These are phyloP conservation scores for Penicillium roqueforti DNA, from an alignment of 495 filamentous ascomycete genomes.

Conservation along the genomic window DNA sequence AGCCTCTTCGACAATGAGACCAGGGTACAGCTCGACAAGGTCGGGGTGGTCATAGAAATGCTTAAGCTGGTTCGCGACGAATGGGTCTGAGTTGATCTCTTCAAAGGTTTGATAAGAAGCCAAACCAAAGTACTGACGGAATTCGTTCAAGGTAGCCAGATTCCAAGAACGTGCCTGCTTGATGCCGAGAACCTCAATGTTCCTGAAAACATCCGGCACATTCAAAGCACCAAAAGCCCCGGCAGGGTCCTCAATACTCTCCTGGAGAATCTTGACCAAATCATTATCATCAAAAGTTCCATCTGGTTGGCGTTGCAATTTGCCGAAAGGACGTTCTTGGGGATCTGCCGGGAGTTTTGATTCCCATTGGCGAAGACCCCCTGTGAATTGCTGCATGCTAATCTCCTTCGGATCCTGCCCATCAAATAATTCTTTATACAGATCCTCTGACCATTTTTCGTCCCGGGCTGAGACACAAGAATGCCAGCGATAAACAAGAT, in stretches of 20 bases:
- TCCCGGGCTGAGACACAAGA: slow-evolving; percentile 69
- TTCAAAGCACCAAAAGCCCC: slow-evolving; percentile 66
- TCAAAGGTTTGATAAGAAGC: slow-evolving; percentile 73
- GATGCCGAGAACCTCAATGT: slow-evolving; percentile 81
- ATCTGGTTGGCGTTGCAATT: slow-evolving; percentile 54
- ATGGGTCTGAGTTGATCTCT: slow-evolving; percentile 76
- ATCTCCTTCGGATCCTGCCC: slow-evolving; percentile 47
- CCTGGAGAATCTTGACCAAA: slow-evolving; percentile 61
- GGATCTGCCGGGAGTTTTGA: slow-evolving; percentile 57
- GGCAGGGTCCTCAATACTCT: slow-evolving; percentile 57
- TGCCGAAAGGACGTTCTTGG: slow-evolving; percentile 57
- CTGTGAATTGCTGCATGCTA: slow-evolving; percentile 52
- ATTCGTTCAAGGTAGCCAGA: slow-evolving; percentile 79
- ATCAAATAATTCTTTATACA: slow-evolving; percentile 60
- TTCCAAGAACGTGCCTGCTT: slow-evolving; percentile 82
- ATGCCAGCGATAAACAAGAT: slow-evolving; percentile 75
- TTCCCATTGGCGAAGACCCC: slow-evolving; percentile 59
- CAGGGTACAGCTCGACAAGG: slow-evolving; percentile 77
- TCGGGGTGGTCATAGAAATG: slow-evolving; percentile 77
- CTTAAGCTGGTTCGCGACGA: slow-evolving; percentile 65
- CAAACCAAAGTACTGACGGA: slow-evolving; percentile 75
- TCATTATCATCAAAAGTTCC: slow-evolving; percentile 64
- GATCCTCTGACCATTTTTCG: slow-evolving; percentile 67
- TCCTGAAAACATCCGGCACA: slow-evolving; percentile 67
- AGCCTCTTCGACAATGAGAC: slow-evolving; percentile 74